Evolutionary conservation across 2,329 filamentous ascomycete genomes (phyloP).

Genomic region (Trichoderma pleuroti): DNA sequence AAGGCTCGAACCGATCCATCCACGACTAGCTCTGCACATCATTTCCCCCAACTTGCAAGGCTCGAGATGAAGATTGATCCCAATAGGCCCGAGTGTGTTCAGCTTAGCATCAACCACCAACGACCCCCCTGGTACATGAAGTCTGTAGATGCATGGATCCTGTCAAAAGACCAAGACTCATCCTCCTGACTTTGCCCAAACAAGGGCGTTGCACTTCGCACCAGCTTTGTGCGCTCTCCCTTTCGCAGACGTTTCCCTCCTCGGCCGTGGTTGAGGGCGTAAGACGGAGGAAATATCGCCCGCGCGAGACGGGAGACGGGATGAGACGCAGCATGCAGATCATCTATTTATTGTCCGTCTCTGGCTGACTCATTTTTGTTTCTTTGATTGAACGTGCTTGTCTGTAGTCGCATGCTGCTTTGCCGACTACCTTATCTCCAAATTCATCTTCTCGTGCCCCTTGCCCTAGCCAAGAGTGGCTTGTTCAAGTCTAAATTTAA

Average conservation of each 20-base stretch:
- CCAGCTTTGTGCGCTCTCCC: not conserved
- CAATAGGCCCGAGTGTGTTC: not conserved
- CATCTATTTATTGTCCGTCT: not conserved
- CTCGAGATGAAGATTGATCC: not conserved
- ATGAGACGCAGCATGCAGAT: not conserved
- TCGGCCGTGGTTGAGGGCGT: not conserved
- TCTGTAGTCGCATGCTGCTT: not conserved
- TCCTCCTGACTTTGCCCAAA: not conserved
- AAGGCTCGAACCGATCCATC: not conserved
- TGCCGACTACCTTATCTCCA: not conserved
- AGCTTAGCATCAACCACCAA: not conserved
- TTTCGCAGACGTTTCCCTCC: constrained; percentile 11
- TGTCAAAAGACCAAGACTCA: not conserved
- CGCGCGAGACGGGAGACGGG: not conserved
- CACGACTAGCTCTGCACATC: not conserved
- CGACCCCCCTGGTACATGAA: not conserved
- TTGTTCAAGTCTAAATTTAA: not conserved
- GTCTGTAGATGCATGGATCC: not conserved
- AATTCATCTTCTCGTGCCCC: not conserved
- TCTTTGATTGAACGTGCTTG: not conserved
- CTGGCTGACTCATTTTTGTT: not conserved
- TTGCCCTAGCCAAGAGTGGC: not conserved
- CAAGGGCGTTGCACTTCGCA: not conserved
- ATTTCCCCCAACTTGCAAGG: not conserved
- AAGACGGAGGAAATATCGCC: constrained; percentile 14